Evolutionary conservation across 495 filamentous ascomycete genomes (phyloP).

Genomic region (Neurospora sublineolata): DNA sequence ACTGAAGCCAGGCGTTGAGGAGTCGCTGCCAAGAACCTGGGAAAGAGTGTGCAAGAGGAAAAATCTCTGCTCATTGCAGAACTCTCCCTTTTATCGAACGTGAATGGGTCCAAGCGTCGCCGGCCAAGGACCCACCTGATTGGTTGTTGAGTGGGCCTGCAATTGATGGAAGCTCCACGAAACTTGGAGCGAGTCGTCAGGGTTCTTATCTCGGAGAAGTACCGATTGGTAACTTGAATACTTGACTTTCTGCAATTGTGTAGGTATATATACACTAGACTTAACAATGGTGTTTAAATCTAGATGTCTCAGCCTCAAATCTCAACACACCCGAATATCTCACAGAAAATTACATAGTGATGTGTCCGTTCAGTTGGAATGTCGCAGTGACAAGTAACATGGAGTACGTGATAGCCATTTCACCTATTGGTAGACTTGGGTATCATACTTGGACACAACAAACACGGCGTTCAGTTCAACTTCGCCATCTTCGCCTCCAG

Average conservation of each 20-base stretch:
- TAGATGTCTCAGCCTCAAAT: neutral
- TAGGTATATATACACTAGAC: neutral
- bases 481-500: conserved; percentile 64
- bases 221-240: neutral
- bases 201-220: neutral
- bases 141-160: neutral
- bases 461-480: conserved; percentile 25
- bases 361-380: neutral
- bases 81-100: neutral
- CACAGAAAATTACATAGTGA: neutral
- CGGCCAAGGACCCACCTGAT: neutral
- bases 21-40: neutral
- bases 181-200: neutral
- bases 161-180: neutral
- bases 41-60: neutral
- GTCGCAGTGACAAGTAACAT: neutral
- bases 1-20: neutral
- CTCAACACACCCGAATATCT: too few species aligned
- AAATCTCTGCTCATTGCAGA: neutral
- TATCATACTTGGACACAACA: conserved; percentile 14
- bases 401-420: neutral
- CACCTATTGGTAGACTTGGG: conserved; percentile 10
- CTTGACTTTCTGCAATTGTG: neutral
- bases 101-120: neutral
- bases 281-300: neutral